phyloP scores from a whole-genome alignment of 108 stramenopile genomes.

The Cyclotella sp. region DNA sequence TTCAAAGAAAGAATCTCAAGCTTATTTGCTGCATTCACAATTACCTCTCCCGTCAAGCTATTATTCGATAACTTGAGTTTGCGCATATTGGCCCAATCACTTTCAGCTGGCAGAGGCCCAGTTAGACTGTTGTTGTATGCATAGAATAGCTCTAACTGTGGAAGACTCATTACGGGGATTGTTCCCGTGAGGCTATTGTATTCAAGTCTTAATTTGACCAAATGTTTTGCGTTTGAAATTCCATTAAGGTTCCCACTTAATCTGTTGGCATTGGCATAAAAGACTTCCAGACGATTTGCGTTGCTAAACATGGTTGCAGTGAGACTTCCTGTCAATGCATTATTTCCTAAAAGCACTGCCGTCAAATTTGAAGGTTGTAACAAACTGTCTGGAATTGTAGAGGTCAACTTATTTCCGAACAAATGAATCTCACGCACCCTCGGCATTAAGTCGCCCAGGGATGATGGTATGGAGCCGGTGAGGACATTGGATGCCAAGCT shows the following conservation, averaged over 20 bases:
- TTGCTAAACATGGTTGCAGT: conserved; percentile 11
- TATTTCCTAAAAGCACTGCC: conserved; percentile 40
- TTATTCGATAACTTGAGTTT: conserved; percentile 33
- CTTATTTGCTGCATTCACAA: conserved; percentile 3
- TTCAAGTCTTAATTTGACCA: conserved; percentile 32
- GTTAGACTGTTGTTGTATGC: conserved; percentile 28
- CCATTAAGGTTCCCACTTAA: conserved; percentile 61
- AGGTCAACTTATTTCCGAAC: conserved; percentile 38
- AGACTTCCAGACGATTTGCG: conserved; percentile 48
- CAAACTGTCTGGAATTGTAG: conserved; percentile 41
- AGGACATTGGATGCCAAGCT: conserved; percentile 42
- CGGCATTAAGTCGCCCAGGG: conserved; percentile 26
- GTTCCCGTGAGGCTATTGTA: conserved; percentile 31
- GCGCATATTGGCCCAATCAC: conserved; percentile 7
- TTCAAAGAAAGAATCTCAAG: conserved; percentile 36
- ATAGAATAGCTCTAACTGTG: conserved; percentile 25
- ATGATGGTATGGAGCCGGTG: conserved; percentile 30
- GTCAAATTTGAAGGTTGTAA: conserved; percentile 33
- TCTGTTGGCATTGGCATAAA: conserved; percentile 60
- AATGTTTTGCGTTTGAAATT: conserved; percentile 27
- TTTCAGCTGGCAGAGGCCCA: conserved; percentile 13
- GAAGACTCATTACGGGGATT: conserved; percentile 17
- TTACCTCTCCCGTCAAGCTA: conserved; percentile 17
- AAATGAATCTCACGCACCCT: conserved; percentile 42
- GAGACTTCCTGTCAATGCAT: conserved; percentile 55